phyloP scores from a whole-genome alignment of 306 rosid genomes.

The Cucumis sativus region Cucumber_9930_V3 NC_026660.2:16488501-16489000 shows the following conservation, averaged over 20 bases:
- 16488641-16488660: neutral
- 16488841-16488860: constrained; percentile 43
- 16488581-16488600: no score
- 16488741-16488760: constrained; percentile 38
- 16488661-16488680: neutral
- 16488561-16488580: no score
- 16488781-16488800: constrained; percentile 58
- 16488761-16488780: constrained; percentile 40
- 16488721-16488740: constrained; percentile 47
- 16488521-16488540: no score
- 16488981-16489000: constrained; percentile 77
- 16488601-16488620: neutral
- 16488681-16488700: neutral
- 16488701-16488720: constrained; percentile 43
- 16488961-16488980: constrained; percentile 70
- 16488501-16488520: no score
- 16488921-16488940: constrained; percentile 66
- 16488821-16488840: constrained; percentile 32
- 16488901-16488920: constrained; percentile 77
- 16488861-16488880: constrained; percentile 51
- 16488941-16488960: constrained; percentile 75
- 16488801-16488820: constrained; percentile 60
- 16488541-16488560: no score
- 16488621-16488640: neutral
- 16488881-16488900: constrained; percentile 57